A percentile compares a stretch with the other conserved stretches of the same genome.
These are phyloP conservation scores for Hansenula anomala DNA, from an alignment of 1,139 yeast species.

Conservation along the genomic window DNA sequence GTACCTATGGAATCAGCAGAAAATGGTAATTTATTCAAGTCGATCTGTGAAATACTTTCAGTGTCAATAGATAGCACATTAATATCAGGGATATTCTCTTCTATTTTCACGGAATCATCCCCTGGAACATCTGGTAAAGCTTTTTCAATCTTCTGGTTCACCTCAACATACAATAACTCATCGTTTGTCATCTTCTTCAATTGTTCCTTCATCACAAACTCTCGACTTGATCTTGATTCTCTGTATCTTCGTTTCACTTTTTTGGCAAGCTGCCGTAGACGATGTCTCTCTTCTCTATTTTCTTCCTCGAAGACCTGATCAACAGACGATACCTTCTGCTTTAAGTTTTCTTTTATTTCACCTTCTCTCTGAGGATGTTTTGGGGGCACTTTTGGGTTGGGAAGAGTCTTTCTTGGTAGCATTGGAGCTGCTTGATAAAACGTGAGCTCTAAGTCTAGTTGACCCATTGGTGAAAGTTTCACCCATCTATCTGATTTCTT, in stretches of 20 bases:
- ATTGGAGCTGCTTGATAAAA: slow-evolving; percentile 19
- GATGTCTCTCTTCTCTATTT: slow-evolving; percentile 12
- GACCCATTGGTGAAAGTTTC: slow-evolving; percentile 10
- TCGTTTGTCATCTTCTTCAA: slow-evolving; percentile 4
- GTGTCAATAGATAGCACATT: not conserved
- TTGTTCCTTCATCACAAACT: not conserved
- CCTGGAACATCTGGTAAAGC: not conserved
- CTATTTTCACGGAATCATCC: not conserved
- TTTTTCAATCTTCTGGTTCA: not conserved
- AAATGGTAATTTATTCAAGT: slow-evolving; percentile 13
- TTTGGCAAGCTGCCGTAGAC: slow-evolving; percentile 10
- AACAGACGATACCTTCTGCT: slow-evolving; percentile 13
- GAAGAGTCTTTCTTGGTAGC: slow-evolving; percentile 12
- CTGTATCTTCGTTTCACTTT: slow-evolving; percentile 17
- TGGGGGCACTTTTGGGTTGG: not conserved
- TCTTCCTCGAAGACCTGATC: slow-evolving; percentile 19
- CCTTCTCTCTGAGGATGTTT: not conserved
- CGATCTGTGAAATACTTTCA: slow-evolving; percentile 2
- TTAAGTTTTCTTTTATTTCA: not conserved
- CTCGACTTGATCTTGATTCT: slow-evolving; percentile 5
- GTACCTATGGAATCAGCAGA: slow-evolving; percentile 19
- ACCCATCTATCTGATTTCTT: slow-evolving; percentile 13
- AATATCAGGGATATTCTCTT: slow-evolving; percentile 3
- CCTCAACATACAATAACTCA: slow-evolving; percentile 8
- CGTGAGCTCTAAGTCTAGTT: slow-evolving; percentile 17